Conservation (phyloP, 1,139 yeast species). For the Yamadazyma aaseri region DNA sequence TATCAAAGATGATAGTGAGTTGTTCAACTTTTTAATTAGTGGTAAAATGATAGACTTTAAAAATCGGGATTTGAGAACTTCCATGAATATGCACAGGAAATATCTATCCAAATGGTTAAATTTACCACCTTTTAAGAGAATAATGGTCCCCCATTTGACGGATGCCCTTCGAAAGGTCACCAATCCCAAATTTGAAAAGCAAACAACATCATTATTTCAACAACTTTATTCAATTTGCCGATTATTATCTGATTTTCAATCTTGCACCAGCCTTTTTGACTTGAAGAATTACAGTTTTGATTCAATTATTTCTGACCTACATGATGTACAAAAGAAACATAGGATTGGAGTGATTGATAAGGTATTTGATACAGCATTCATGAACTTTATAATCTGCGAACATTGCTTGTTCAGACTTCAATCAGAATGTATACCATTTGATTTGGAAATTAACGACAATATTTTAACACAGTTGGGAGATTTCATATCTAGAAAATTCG, state of each 20-base stretch:
- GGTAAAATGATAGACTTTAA: conserved; percentile 40
- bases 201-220: background rate
- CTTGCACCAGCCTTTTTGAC: background rate
- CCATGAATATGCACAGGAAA: conserved; percentile 14
- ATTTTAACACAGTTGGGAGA: background rate
- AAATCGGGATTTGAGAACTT: conserved; percentile 35
- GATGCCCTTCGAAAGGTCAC: background rate
- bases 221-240: background rate
- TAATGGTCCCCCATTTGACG: conserved; percentile 4
- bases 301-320: background rate
- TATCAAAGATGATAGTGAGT: background rate
- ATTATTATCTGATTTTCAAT: background rate
- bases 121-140: conserved; percentile 8
- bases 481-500: too few species aligned
- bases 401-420: conserved; percentile 11
- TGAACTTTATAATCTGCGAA: conserved; percentile 10
- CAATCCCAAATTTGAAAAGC: background rate
- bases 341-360: background rate
- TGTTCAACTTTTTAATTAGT: conserved; percentile 15
- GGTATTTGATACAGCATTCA: conserved; percentile 1
- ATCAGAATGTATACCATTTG: conserved; percentile 7
- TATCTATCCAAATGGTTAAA: conserved; percentile 43
- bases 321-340: background rate
- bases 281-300: background rate
- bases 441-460: background rate